Evolutionary conservation across 2,329 filamentous ascomycete species (phyloP).

Genomic region (Ascocoryne sarcoides): DNA sequence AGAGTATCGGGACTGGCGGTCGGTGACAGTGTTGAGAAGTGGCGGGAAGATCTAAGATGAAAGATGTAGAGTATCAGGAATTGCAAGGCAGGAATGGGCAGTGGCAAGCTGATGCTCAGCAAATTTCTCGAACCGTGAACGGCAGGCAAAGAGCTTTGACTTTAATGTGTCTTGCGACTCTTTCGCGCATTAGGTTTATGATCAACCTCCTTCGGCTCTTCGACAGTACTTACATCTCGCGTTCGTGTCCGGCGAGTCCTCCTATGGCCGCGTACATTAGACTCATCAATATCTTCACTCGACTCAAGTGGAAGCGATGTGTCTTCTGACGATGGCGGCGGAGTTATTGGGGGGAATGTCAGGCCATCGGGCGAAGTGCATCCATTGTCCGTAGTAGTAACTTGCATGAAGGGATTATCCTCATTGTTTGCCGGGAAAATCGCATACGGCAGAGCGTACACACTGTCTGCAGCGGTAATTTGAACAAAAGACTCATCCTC

Average conservation of each 20-base stretch:
- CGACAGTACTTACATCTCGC: slow-evolving; percentile 1
- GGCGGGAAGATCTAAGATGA: slow-evolving; percentile 4
- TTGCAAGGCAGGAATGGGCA: slow-evolving; percentile 12
- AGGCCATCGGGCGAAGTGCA: slow-evolving; percentile 6
- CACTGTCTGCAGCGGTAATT: neutral
- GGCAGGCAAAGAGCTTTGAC: slow-evolving; percentile 10
- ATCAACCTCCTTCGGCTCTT: neutral
- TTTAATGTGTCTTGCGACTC: slow-evolving; percentile 6
- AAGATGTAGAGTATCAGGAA: slow-evolving; percentile 12
- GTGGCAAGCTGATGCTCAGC: slow-evolving; percentile 11
- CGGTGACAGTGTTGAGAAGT: slow-evolving; percentile 3
- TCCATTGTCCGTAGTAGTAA: slow-evolving; percentile 5
- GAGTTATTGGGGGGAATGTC: slow-evolving; percentile 4
- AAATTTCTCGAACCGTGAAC: slow-evolving; percentile 13
- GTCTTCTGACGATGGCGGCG: slow-evolving; percentile 5
- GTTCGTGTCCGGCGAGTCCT: slow-evolving; percentile 1
- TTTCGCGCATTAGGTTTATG: slow-evolving; percentile 6
- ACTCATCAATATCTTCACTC: slow-evolving; percentile 6
- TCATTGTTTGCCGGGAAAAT: slow-evolving; percentile 6
- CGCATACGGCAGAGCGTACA: neutral
- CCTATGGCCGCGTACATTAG: slow-evolving; percentile 8
- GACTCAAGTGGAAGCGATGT: slow-evolving; percentile 8
- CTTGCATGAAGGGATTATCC: slow-evolving; percentile 5
- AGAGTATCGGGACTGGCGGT: slow-evolving; percentile 1
- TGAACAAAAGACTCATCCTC: neutral